Evolutionary conservation across 805 yeast species (phyloP), one percentile per base, ranked within the genome.

Genomic region (Grigorovia jiainica): DNA sequence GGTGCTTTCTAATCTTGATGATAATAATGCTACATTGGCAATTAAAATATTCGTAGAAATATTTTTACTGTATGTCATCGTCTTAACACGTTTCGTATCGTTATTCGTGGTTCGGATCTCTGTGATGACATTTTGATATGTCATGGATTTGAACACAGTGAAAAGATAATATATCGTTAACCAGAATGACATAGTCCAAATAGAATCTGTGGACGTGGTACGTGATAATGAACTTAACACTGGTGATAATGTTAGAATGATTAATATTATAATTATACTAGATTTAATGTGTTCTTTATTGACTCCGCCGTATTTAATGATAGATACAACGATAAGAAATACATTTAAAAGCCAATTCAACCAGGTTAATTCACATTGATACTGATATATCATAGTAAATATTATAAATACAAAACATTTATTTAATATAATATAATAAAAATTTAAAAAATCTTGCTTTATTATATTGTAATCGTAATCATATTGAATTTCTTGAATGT

Each of bases 151-250:
- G 43, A 41, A 50, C 36, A 54, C 39, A 5, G 59, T 48, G 16
- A 55, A 45, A 10, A 87, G 64, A 52, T 87, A 87, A 35, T 79
- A 65, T 9, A 86, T 51, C 25, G 84, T 78, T 13, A 92, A 66
- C 79, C 95, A 82, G 37, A 81, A 78, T 7, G 94, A 76, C 4
- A 92, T 62, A 0, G 95, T 87, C 97, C 97, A 90, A 45, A 92
- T 87, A 13, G 96, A 86, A 64, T 92, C 97, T 0, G 92, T 82
- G 0, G 96, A 78, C 0, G 96, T 87, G 0, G 95, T 82, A 52
- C 79, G 77, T 0, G 96, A 87, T 34, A 92, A 69, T 0, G 96
- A 87, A 51, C 85, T 82, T 39, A 92, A 71, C 1, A 92, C 90
- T 0, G 98, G 98, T 0, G 97, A 83, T 34, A 90, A 67, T 1